Conservation (phyloP, 2,329 filamentous ascomycete species). For the Pezicula carpinea region DNA sequence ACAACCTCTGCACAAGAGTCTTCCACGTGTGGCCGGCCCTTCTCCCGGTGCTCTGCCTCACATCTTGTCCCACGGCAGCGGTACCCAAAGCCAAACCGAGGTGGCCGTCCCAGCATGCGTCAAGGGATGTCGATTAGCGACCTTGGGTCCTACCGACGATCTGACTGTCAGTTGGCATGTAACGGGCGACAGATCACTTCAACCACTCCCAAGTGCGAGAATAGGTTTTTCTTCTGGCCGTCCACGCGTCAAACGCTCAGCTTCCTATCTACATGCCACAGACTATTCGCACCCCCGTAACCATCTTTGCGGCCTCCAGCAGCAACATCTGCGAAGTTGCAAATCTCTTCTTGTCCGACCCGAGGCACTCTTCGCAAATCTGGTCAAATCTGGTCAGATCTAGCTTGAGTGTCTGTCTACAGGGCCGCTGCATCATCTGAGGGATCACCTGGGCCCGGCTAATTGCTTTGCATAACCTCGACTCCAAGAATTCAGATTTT, state of each 20-base stretch:
- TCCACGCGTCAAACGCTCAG: background rate
- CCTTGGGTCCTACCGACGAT: background rate
- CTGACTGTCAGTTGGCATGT: background rate
- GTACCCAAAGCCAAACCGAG: background rate
- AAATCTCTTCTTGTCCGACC: too few relatives aligned
- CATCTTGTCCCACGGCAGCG: background rate
- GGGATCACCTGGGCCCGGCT: background rate
- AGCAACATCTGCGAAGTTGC: too few relatives aligned
- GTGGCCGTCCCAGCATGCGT: background rate
- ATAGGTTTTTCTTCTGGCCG: background rate
- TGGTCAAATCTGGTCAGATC: background rate
- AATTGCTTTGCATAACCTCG: background rate
- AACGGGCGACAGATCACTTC: background rate
- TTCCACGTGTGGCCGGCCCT: background rate
- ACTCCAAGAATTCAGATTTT: background rate
- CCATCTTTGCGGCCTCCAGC: too few relatives aligned
- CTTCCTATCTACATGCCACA: too few relatives aligned
- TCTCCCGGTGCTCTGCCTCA: background rate
- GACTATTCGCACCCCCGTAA: too few relatives aligned
- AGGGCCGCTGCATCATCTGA: background rate
- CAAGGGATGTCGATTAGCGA: constrained; percentile 1
- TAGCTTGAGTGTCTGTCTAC: background rate
- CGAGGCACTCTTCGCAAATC: background rate
- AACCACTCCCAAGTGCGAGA: background rate
- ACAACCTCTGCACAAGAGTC: background rate